These are phyloP conservation scores for Trypanosoma brucei DNA, from an alignment of 208 protist species.

Conservation along the genomic window DNA sequence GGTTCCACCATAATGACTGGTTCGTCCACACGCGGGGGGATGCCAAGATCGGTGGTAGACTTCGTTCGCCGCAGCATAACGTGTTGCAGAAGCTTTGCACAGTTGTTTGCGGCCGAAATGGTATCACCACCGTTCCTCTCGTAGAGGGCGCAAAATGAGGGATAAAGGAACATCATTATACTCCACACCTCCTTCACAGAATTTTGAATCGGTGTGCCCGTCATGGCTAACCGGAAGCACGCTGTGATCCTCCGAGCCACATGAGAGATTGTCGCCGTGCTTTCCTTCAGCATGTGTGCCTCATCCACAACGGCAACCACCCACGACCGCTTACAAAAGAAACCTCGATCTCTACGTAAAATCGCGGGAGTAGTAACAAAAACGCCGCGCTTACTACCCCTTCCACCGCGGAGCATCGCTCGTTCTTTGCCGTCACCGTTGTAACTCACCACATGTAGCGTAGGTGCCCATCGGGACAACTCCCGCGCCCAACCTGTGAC, in stretches of 20 bases:
- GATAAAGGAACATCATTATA: constrained; percentile 95
- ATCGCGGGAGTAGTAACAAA: constrained; percentile 96
- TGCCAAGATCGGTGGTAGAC: constrained; percentile 94
- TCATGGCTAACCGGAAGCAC: constrained; percentile 83
- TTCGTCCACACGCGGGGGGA: constrained; percentile 94
- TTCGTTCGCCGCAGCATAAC: constrained; percentile 97
- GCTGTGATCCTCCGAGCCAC: constrained; percentile 67
- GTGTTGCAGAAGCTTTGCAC: constrained; percentile 61
- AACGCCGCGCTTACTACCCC: constrained; percentile 76
- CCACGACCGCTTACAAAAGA: constrained; percentile 89
- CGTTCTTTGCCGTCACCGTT: constrained; percentile 73
- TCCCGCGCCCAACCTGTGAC: constrained; percentile 93
- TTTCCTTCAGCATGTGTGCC: constrained; percentile 94
- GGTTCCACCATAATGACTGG: constrained; percentile 58
- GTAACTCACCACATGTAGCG: constrained; percentile 90
- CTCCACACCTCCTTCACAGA: constrained; percentile 94
- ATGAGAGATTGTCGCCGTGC: constrained; percentile 55
- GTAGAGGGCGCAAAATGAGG: constrained; percentile 63
- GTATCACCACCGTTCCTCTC: constrained; percentile 35
- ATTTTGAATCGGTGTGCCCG: constrained; percentile 97
- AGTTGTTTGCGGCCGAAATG: constrained; percentile 61
- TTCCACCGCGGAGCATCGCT: constrained; percentile 22
- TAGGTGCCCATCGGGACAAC: constrained; percentile 84
- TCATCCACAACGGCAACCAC: constrained; percentile 94
- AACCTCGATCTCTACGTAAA: constrained; percentile 68